These are phyloP conservation scores for Trichosporon sp. DNA, from an alignment of 1,284 basidiomycete species.

Conservation along the genomic window DNA sequence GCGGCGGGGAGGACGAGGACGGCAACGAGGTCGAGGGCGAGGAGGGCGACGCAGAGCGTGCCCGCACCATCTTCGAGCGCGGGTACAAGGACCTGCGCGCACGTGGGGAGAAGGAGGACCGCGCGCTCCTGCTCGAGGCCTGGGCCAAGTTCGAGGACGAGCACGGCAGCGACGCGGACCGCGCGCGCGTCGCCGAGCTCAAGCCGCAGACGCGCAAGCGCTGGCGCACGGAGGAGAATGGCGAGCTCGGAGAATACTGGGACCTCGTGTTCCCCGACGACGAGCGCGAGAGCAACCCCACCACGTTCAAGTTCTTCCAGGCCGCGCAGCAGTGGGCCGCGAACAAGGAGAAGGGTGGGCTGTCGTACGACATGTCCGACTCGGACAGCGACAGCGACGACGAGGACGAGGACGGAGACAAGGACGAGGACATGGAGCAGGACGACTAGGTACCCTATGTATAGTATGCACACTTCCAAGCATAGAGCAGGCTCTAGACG, in stretches of 20 bases:
- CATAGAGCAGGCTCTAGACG: not conserved
- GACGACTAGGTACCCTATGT: slow-evolving; percentile 23
- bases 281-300: slow-evolving; percentile 85
- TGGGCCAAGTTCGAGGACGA: slow-evolving; percentile 90
- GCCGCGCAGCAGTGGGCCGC: slow-evolving; percentile 84
- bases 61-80: slow-evolving; percentile 77
- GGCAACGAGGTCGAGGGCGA: slow-evolving; percentile 70
- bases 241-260: slow-evolving; percentile 85
- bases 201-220: slow-evolving; percentile 88
- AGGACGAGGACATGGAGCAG: slow-evolving; percentile 34
- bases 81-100: slow-evolving; percentile 82
- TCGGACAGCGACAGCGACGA: slow-evolving; percentile 44
- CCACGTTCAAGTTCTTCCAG: slow-evolving; percentile 89
- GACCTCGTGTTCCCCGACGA: slow-evolving; percentile 94
- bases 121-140: slow-evolving; percentile 82
- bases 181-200: slow-evolving; percentile 79
- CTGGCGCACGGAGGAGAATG: slow-evolving; percentile 76
- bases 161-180: slow-evolving; percentile 69
- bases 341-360: slow-evolving; percentile 39
- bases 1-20: slow-evolving; percentile 70
- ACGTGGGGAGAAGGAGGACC: slow-evolving; percentile 83
- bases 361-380: slow-evolving; percentile 51
- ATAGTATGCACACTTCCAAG: slow-evolving; percentile 22
- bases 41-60: slow-evolving; percentile 68
- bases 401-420: slow-evolving; percentile 35